These are phyloP conservation scores for Xeromyces bisporus DNA, from an alignment of 495 filamentous ascomycete species.

Conservation along the genomic window DNA sequence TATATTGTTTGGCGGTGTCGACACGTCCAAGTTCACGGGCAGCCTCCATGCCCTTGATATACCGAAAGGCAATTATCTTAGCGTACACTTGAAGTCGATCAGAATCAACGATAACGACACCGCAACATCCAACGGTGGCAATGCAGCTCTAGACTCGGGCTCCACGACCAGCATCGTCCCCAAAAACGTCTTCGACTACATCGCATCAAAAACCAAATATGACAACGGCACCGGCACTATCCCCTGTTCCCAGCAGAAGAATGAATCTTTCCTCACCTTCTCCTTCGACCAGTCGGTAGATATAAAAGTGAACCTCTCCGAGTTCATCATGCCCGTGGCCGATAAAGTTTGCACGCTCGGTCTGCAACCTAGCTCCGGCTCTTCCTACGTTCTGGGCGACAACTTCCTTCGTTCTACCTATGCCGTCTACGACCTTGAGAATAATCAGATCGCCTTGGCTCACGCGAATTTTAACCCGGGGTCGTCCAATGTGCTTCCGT, in stretches of 20 bases:
- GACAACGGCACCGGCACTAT: too few relatives aligned
- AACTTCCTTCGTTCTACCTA: constrained; percentile 88
- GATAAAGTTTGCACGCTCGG: constrained; percentile 54
- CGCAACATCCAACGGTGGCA: constrained; percentile 18
- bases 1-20: constrained; percentile 85
- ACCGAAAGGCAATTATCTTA: constrained; percentile 26
- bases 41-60: constrained; percentile 61
- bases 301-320: constrained; percentile 58
- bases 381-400: constrained; percentile 52
- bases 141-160: constrained; percentile 75
- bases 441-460: constrained; percentile 76
- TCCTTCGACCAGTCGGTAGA: constrained; percentile 10
- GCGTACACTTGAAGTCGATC: background rate
- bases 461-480: constrained; percentile 64
- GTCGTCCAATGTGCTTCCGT: background rate
- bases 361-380: constrained; percentile 35
- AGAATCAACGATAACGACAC: background rate
- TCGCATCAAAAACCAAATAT: too few relatives aligned
- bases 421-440: constrained; percentile 77
- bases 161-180: constrained; percentile 77
- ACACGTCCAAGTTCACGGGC: constrained; percentile 62
- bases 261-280: too few relatives aligned
- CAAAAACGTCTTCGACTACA: constrained; percentile 39
- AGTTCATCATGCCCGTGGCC: constrained; percentile 54
- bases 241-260: too few relatives aligned